Percentiles rank a stretch among this genome's conserved stretches.
Evolutionary conservation across 2,329 filamentous ascomycete species (phyloP).

Genomic region (Celoporthe dispersa): DNA sequence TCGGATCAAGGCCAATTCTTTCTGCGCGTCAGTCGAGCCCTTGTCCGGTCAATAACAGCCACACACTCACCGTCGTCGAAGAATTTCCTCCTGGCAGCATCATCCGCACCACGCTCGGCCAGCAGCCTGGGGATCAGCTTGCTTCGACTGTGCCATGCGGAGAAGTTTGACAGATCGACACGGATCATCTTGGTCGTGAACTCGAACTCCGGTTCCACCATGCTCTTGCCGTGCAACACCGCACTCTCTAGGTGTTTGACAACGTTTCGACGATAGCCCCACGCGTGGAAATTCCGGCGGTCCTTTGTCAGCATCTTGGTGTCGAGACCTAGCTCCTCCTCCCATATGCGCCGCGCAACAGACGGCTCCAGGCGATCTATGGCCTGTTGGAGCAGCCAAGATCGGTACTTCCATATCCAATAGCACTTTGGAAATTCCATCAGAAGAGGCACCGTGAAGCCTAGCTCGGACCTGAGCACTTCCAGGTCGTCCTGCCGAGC

Average conservation of each 20-base stretch:
- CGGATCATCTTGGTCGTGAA: conserved; percentile 91
- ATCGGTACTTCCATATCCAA: conserved; percentile 97
- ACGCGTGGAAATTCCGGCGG: conserved; percentile 93
- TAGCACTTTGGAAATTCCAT: conserved; percentile 94
- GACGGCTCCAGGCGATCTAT: conserved; percentile 63
- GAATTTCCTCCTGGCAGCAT: conserved; percentile 66
- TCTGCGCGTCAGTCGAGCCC: conserved; percentile 8
- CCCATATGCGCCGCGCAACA: conserved; percentile 72
- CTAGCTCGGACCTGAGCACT: conserved; percentile 73
- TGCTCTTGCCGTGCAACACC: conserved; percentile 57
- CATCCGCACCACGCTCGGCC: conserved; percentile 68
- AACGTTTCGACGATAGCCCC: conserved; percentile 85
- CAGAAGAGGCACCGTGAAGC: conserved; percentile 82
- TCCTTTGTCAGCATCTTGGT: conserved; percentile 88
- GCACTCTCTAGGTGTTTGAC: conserved; percentile 73
- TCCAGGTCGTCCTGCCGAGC: conserved; percentile 44
- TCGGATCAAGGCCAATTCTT: conserved; percentile 76
- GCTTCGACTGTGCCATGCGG: conserved; percentile 91
- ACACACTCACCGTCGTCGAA: conserved; percentile 66
- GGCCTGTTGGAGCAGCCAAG: conserved; percentile 80
- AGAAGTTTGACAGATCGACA: conserved; percentile 90
- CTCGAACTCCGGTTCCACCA: conserved; percentile 80
- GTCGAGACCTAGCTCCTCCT: conserved; percentile 79
- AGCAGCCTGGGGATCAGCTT: conserved; percentile 80
- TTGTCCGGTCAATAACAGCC: neutral